Evolutionary conservation across 805 yeast species (phyloP).

Genomic region (Starmerella bacillaris): DNA sequence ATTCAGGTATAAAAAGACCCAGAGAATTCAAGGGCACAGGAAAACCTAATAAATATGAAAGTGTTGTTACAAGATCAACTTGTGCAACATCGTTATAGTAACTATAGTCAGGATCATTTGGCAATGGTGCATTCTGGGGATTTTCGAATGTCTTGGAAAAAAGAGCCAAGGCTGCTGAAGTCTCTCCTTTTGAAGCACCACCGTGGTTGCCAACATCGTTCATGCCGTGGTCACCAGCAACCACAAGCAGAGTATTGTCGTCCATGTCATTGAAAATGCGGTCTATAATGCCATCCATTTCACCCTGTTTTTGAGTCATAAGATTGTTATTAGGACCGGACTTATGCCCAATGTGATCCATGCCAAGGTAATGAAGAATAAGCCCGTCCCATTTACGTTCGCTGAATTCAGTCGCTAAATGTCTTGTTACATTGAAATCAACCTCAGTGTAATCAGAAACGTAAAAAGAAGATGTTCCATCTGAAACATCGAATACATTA

Average conservation of each 20-base stretch:
- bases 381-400: slow-evolving; percentile 57
- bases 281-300: slow-evolving; percentile 60
- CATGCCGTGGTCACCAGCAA: slow-evolving; percentile 91
- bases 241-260: slow-evolving; percentile 46
- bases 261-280: slow-evolving; percentile 30
- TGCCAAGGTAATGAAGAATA: slow-evolving; percentile 76
- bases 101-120: slow-evolving; percentile 29
- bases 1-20: slow-evolving; percentile 48
- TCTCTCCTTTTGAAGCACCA: slow-evolving; percentile 84
- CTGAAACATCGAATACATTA: slow-evolving; percentile 39
- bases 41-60: slow-evolving; percentile 40
- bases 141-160: slow-evolving; percentile 41
- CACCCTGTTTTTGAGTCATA: slow-evolving; percentile 68
- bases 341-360: slow-evolving; percentile 96
- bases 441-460: slow-evolving; percentile 92
- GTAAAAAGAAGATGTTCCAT: slow-evolving; percentile 85
- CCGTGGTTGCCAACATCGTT: slow-evolving; percentile 88
- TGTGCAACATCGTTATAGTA: slow-evolving; percentile 43
- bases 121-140: slow-evolving; percentile 13
- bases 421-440: slow-evolving; percentile 82
- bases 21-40: slow-evolving; percentile 57
- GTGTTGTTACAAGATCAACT: slow-evolving; percentile 56
- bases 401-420: slow-evolving; percentile 43
- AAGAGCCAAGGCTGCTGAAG: slow-evolving; percentile 64
- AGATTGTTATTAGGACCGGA: slow-evolving; percentile 72